These are phyloP conservation scores for Cryptococcus jaspeensis DNA, from an alignment of 1,284 basidiomycete species.

Conservation along the genomic window DNA sequence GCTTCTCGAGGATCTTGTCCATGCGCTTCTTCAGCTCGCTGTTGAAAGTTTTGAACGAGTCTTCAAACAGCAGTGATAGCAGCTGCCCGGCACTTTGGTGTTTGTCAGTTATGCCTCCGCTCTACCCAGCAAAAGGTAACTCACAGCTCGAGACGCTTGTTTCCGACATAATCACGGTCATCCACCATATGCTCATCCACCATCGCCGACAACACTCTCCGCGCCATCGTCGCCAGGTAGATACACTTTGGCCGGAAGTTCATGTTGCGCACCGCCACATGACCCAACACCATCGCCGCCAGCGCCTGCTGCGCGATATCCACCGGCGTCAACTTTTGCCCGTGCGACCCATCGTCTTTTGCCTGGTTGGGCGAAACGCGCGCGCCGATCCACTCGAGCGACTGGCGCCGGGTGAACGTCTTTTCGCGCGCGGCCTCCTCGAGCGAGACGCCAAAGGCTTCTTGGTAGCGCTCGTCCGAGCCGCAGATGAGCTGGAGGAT, in stretches of 20 bases:
- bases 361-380: constrained; percentile 79
- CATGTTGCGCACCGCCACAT: constrained; percentile 86
- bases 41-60: constrained; percentile 99
- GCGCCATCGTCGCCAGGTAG: constrained; percentile 97
- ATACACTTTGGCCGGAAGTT: constrained; percentile 95
- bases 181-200: constrained; percentile 96
- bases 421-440: constrained; percentile 78
- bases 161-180: constrained; percentile 98
- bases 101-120: background rate
- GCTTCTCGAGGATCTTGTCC: constrained; percentile 97
- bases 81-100: constrained; percentile 83
- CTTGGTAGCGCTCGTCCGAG: constrained; percentile 84
- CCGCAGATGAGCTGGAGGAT: constrained; percentile 94
- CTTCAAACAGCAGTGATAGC: constrained; percentile 92
- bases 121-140: constrained; percentile 41
- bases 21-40: constrained; percentile 92
- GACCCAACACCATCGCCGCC: constrained; percentile 94
- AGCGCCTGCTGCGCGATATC: constrained; percentile 96
- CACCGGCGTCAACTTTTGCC: constrained; percentile 75
- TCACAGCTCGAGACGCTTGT: constrained; percentile 96
- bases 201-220: constrained; percentile 94
- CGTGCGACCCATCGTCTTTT: constrained; percentile 49
- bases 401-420: constrained; percentile 91
- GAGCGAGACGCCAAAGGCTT: constrained; percentile 84
- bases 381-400: constrained; percentile 91